phyloP scores from a whole-genome alignment of 306 rosid species.

The Prosopis cineraria region DNA sequence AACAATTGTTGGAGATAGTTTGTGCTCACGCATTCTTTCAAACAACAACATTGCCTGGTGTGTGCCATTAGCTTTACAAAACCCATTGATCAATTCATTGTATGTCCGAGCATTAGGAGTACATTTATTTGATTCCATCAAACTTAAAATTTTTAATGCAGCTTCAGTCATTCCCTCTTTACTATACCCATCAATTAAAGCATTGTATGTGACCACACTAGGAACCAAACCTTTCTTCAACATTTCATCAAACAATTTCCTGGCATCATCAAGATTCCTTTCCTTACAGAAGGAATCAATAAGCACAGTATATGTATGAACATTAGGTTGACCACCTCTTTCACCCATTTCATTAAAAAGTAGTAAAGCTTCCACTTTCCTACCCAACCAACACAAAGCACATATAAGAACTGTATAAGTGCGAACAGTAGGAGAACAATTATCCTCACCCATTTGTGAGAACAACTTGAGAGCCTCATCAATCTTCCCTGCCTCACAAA shows the following conservation, averaged over 20 bases:
- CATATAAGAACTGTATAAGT: conserved; percentile 56
- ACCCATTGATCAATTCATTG: conserved; percentile 69
- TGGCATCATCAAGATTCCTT: conserved; percentile 50
- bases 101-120: conserved; percentile 64
- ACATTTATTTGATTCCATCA: conserved; percentile 64
- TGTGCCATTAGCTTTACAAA: conserved; percentile 51
- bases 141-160: conserved; percentile 54
- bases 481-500: conserved; percentile 48
- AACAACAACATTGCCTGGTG: conserved; percentile 67
- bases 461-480: conserved; percentile 56
- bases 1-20: conserved; percentile 54
- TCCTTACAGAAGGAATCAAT: conserved; percentile 58
- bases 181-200: conserved; percentile 68
- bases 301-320: conserved; percentile 62
- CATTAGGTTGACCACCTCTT: conserved; percentile 64
- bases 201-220: conserved; percentile 60
- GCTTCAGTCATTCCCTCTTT: conserved; percentile 49
- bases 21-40: conserved; percentile 52
- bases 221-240: conserved; percentile 57
- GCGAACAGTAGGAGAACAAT: conserved; percentile 55
- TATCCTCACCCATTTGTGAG: conserved; percentile 55
- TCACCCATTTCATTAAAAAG: conserved; percentile 53
- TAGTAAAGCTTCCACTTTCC: conserved; percentile 51
- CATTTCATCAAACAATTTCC: conserved; percentile 53
- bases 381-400: conserved; percentile 57